Conservation (phyloP, 2,329 filamentous ascomycete species). For the Phaeosphaeriaceae sp. region DNA sequence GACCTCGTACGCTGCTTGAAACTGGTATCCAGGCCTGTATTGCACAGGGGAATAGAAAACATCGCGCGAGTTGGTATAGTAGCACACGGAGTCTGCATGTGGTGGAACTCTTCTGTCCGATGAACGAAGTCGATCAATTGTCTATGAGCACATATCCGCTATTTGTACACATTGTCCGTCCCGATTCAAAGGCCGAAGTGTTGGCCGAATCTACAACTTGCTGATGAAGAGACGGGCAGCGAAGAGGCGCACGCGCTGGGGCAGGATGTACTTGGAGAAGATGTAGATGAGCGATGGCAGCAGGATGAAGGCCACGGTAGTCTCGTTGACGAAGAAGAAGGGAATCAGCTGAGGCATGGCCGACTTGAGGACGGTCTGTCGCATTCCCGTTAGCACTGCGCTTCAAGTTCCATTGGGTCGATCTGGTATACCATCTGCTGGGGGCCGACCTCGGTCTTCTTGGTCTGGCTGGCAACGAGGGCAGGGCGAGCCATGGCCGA, state of each 20-base stretch:
- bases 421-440: conserved; percentile 41
- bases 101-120: background rate
- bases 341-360: conserved; percentile 55
- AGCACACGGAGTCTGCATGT: background rate
- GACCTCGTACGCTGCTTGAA: no score
- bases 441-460: conserved; percentile 42
- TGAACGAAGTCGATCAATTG: conserved; percentile 37
- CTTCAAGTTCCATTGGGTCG: background rate
- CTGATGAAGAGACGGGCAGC: conserved; percentile 53
- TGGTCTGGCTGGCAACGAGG: conserved; percentile 42
- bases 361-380: conserved; percentile 49
- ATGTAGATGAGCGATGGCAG: conserved; percentile 53
- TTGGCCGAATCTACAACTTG: conserved; percentile 47
- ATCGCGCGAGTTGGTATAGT: background rate
- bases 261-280: conserved; percentile 54
- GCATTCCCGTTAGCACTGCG: conserved; percentile 19
- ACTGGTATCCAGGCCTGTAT: no score
- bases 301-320: conserved; percentile 50
- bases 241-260: conserved; percentile 51
- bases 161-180: conserved; percentile 38
- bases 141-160: conserved; percentile 45
- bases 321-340: conserved; percentile 57
- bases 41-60: no score
- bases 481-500: conserved; percentile 46
- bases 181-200: conserved; percentile 3